phyloP scores from a whole-genome alignment of 2,329 filamentous ascomycete genomes.

The Fusarium subglutinans region DNA sequence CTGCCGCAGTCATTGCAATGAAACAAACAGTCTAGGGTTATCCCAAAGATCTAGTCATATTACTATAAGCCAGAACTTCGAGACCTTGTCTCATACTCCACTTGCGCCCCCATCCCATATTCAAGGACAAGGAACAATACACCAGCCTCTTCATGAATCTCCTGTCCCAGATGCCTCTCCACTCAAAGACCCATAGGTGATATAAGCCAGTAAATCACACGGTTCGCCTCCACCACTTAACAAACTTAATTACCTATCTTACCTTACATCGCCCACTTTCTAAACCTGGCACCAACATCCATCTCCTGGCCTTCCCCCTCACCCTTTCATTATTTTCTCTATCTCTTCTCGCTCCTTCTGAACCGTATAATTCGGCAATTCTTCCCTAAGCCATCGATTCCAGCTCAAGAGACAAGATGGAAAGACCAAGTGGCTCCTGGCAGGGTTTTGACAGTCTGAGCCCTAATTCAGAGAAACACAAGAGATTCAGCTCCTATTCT shows the following conservation, averaged over 20 bases:
- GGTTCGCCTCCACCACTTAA: background rate
- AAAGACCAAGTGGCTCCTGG: background rate
- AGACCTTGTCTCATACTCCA: too few species aligned
- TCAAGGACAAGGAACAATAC: too few species aligned
- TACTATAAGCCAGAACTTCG: too few species aligned
- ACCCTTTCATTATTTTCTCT: background rate
- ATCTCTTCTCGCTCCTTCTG: rapidly evolving
- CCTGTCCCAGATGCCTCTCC: too few species aligned
- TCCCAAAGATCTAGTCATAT: too few species aligned
- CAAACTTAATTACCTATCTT: background rate
- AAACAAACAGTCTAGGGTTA: too few species aligned
- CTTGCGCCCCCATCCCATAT: too few species aligned
- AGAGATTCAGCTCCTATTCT: background rate
- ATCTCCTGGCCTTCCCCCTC: background rate
- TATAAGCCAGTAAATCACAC: too few species aligned
- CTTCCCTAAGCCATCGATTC: rapidly evolving
- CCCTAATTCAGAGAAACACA: rapidly evolving
- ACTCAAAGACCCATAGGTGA: too few species aligned
- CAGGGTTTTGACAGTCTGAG: background rate
- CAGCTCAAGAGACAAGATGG: background rate
- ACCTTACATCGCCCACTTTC: background rate
- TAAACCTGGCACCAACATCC: background rate
- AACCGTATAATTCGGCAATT: background rate
- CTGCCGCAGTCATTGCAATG: too few species aligned
- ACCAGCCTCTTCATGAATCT: too few species aligned